Percentiles rank a stretch among this genome's conserved stretches.
These are phyloP conservation scores for Aspergillus campestris DNA, from an alignment of 495 filamentous ascomycete species.

Conservation along the genomic window DNA sequence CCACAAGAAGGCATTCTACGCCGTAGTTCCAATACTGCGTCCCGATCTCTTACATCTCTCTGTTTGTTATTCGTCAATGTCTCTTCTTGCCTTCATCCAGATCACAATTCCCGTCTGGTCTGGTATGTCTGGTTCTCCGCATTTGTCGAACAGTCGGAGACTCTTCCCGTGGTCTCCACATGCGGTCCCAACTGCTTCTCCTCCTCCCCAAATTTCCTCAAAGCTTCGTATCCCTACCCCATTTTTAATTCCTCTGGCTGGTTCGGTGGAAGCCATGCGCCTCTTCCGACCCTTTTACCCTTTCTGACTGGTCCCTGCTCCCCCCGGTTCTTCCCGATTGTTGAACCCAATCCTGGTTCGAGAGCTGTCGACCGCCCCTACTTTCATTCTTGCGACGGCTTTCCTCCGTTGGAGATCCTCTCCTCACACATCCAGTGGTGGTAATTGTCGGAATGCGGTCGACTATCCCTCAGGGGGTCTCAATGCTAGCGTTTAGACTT, in stretches of 20 bases:
- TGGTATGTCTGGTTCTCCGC: slow-evolving; percentile 13
- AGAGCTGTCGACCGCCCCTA: slow-evolving; percentile 18
- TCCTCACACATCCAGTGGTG: slow-evolving; percentile 6
- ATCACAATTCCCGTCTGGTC: not conserved
- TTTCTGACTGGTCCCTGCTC: slow-evolving; percentile 20
- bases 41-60: not conserved
- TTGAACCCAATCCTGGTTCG: slow-evolving; percentile 20
- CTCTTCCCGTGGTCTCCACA: slow-evolving; percentile 14
- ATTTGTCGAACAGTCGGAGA: slow-evolving; percentile 16
- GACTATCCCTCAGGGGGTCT: slow-evolving; percentile 26
- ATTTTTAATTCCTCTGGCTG: slow-evolving; percentile 18
- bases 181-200: slow-evolving; percentile 9
- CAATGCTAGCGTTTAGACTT: slow-evolving; percentile 29
- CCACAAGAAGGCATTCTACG: too few species aligned
- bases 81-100: not conserved
- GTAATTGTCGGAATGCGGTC: slow-evolving; percentile 30
- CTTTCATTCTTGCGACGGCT: slow-evolving; percentile 18
- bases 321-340: slow-evolving; percentile 38
- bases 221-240: slow-evolving; percentile 26
- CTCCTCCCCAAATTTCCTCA: slow-evolving; percentile 20
- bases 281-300: slow-evolving; percentile 25
- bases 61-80: slow-evolving; percentile 5
- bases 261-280: slow-evolving; percentile 30
- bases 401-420: slow-evolving; percentile 15
- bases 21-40: too few species aligned